Conservation (phyloP, 495 filamentous ascomycete genomes). For the Penicillium angulare region DNA sequence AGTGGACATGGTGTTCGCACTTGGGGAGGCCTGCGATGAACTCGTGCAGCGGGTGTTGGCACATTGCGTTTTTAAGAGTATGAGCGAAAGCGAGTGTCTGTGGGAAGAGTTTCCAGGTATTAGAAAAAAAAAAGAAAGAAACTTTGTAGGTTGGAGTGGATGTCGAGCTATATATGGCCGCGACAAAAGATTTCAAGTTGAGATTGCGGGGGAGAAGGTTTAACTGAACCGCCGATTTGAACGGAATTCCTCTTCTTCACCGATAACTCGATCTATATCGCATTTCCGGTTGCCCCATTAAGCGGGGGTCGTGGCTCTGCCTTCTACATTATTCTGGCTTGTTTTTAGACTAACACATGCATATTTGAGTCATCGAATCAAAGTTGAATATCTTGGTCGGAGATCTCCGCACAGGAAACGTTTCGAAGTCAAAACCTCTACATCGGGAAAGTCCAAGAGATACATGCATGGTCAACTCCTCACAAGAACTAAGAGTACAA, state of each 20-base stretch:
- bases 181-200: no score
- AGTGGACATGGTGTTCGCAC: slow-evolving; percentile 77
- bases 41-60: slow-evolving; percentile 44
- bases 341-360: neutral
- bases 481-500: neutral
- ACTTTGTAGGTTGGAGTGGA: neutral
- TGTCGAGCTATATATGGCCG: neutral
- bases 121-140: neutral
- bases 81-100: neutral
- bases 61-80: slow-evolving; percentile 24
- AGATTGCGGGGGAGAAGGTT: neutral
- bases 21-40: slow-evolving; percentile 70
- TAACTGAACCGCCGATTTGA: neutral
- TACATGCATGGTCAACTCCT: neutral
- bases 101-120: neutral
- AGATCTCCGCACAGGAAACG: slow-evolving; percentile 16
- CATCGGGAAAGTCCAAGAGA: slow-evolving; percentile 18
- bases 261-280: slow-evolving; percentile 1
- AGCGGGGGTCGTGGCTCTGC: slow-evolving; percentile 14
- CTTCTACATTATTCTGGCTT: neutral
- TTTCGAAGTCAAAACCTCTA: neutral
- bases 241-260: neutral
- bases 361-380: neutral
- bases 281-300: slow-evolving; percentile 4
- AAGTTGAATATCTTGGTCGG: slow-evolving; percentile 7